Evolutionary conservation across 225 moss, liverwort and hornwort species (phyloP).

Genomic region (Climacium dendroides): DNA sequence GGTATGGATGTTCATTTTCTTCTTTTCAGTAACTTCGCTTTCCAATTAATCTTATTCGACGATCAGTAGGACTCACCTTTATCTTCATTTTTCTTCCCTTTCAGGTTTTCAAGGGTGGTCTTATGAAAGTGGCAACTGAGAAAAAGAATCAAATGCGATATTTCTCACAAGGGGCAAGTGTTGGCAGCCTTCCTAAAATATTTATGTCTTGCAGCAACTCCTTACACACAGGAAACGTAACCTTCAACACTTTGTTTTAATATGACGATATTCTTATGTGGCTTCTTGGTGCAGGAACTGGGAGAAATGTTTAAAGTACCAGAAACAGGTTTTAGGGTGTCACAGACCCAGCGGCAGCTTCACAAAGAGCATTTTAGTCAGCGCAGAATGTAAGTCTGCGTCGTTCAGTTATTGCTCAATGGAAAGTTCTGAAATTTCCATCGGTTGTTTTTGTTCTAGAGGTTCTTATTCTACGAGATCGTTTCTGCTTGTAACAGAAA

Average conservation of each 20-base stretch:
- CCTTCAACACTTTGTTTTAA: no score
- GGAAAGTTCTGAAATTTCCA: background rate
- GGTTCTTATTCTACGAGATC: background rate
- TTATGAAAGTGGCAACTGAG: slow-evolving; percentile 99
- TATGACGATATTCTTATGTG: background rate
- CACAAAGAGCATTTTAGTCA: slow-evolving; percentile 79
- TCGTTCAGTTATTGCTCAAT: background rate
- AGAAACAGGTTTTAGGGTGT: slow-evolving; percentile 66
- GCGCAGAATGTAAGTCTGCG: slow-evolving; percentile 48
- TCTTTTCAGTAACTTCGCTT: background rate
- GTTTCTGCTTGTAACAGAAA: background rate
- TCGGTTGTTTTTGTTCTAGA: background rate
- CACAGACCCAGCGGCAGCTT: slow-evolving; percentile 78
- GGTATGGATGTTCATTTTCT: background rate
- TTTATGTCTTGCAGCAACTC: background rate
- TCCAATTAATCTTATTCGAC: background rate
- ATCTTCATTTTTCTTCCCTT: background rate
- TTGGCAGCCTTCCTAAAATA: background rate
- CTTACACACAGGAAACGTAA: background rate
- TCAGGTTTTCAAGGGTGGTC: slow-evolving; percentile 95
- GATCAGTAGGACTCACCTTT: background rate
- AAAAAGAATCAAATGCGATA: slow-evolving; percentile 91
- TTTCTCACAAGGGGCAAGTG: slow-evolving; percentile 69
- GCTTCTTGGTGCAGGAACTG: slow-evolving; percentile 53
- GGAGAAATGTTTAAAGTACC: slow-evolving; percentile 81